Percentiles rank a stretch among this genome's conserved stretches.
phyloP scores from a whole-genome alignment of 169 alveolate species.

The Eimeria acervulina region DNA sequence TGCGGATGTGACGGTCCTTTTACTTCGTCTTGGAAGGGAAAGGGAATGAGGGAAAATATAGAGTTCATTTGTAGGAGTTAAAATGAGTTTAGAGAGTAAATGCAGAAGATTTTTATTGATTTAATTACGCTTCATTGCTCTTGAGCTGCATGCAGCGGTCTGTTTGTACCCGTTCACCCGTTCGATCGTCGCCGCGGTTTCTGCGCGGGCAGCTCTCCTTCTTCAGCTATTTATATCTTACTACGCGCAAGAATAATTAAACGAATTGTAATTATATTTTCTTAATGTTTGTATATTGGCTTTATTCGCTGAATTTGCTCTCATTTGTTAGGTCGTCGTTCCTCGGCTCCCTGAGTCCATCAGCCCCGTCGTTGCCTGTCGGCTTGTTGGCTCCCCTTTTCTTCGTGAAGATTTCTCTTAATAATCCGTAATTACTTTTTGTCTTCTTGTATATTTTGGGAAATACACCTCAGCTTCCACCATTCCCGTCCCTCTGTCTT shows the following conservation, averaged over 20 bases:
- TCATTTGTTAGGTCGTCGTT: background rate
- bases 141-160: background rate
- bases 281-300: background rate
- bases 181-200: background rate
- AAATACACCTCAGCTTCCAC: background rate
- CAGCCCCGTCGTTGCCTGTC: background rate
- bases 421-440: background rate
- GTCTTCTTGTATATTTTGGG: background rate
- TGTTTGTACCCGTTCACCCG: background rate
- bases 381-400: background rate
- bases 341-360: constrained; percentile 15
- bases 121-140: background rate
- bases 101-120: background rate
- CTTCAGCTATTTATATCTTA: background rate
- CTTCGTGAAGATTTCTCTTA: background rate
- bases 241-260: background rate
- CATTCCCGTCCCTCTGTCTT: background rate
- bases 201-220: background rate
- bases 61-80: background rate
- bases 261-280: background rate
- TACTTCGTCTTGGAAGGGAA: too few species aligned
- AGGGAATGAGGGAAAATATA: background rate
- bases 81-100: too few species aligned
- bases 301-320: background rate
- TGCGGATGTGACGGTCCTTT: too few species aligned